A percentile compares a stretch with the other conserved stretches of the same genome.
These are phyloP conservation scores for Cardamine resedifolia DNA, from an alignment of 345 rosid species.

Conservation along the genomic window DNA sequence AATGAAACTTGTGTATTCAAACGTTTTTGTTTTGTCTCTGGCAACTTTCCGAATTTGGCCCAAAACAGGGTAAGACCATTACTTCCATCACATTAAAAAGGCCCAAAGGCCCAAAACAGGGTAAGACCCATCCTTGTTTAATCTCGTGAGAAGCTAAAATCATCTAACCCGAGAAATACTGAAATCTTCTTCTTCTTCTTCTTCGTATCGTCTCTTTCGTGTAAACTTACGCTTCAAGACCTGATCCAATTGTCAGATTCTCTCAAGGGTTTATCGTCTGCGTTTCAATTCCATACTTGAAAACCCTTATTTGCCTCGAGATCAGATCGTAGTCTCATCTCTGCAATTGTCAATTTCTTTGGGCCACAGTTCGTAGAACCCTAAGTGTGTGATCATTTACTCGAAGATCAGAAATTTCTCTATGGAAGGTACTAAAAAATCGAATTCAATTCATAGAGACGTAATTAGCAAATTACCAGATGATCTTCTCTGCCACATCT, in stretches of 20 bases:
- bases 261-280: neutral
- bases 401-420: neutral
- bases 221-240: neutral
- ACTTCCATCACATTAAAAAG: neutral
- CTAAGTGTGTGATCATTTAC: neutral
- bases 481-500: constrained; percentile 15
- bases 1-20: too few species aligned
- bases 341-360: neutral
- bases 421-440: constrained; percentile 1
- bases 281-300: neutral
- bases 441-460: constrained; percentile 4
- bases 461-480: constrained; percentile 20
- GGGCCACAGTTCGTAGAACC: too few species aligned
- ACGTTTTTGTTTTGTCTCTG: neutral
- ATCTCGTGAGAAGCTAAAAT: neutral
- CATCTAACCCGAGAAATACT: neutral
- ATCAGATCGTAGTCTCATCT: neutral
- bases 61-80: neutral
- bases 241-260: neutral
- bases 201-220: neutral
- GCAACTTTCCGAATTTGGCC: neutral
- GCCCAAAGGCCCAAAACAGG: neutral
- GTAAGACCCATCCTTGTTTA: neutral
- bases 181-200: neutral
- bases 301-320: neutral